Base-by-base conservation (phyloP, 2,329 filamentous ascomycete species). In the Phoma sp. region DNA sequence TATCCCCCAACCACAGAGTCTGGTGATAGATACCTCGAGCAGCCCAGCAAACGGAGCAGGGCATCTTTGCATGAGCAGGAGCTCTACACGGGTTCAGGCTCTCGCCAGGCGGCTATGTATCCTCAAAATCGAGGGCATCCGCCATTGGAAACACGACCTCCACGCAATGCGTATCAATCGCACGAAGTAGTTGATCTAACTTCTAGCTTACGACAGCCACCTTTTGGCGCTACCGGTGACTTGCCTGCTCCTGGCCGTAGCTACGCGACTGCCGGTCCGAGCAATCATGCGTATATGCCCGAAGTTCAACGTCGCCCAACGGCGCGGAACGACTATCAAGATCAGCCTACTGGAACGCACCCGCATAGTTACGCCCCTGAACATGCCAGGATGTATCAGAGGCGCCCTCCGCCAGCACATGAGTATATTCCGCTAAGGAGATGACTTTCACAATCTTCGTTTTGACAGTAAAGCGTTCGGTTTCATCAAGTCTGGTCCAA, bases 121-220 rank as follows among this genome's bases (percentile, higher is more conserved):
- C 43, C 14, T 29, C 46, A 53, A 8, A 40, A 36, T 27, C 55
- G 23, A 41, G 35, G 54, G 22, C 40, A 47, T 35, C 59, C 55
- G 22, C 44, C 44, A 25, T 55, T 55, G 54, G 61, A 60, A 45
- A 30, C 40, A 14, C 48, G 47, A 39, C 58, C 42, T 46, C 58
- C 36, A 24, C 47, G 51, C 24, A 52, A 52, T 40, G 41, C 55
- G 30, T 54, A 55, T 33, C 59, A 55, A 23, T 52, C 55, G 22
- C 52, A 59, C 38, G 56, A 63, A 23, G 35, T 59, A n/a, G 39
- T 65, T 64, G 60, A 70, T 59, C 47, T 71, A 60, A 70, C 62
- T 37, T 59, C 57, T 60, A 71, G 66, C 49, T 62, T 62, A 35
- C 53, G 55, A 30, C 59, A 55, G 39, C 51, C 57, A 32, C 39